phyloP scores from a whole-genome alignment of 306 rosid species.

The Pyrus betulifolia region DNA sequence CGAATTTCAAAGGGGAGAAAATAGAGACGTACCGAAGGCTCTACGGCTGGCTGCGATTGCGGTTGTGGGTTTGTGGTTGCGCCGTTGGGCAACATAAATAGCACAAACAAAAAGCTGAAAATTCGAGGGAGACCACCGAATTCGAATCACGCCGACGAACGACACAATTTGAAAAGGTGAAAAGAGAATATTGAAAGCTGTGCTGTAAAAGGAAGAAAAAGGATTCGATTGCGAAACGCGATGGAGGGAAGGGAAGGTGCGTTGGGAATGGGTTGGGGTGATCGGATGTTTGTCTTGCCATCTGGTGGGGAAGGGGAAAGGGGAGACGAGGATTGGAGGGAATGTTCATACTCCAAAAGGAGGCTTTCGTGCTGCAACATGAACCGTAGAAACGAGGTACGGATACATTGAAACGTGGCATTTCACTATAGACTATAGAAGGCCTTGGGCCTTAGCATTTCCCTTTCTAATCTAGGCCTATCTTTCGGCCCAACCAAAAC shows the following conservation, averaged over 20 bases:
- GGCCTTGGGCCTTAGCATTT: too few species aligned
- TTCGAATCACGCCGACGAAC: conserved; percentile 4
- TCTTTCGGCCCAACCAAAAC: too few species aligned
- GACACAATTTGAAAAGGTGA: background rate
- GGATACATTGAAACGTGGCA: too few species aligned
- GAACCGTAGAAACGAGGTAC: too few species aligned
- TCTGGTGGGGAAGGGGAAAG: background rate
- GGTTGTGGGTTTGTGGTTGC: background rate
- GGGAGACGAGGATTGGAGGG: background rate
- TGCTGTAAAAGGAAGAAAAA: background rate
- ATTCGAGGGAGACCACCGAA: conserved; percentile 20
- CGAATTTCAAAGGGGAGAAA: background rate
- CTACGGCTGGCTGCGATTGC: conserved; percentile 1
- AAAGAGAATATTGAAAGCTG: conserved; percentile 6
- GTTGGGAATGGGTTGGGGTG: background rate
- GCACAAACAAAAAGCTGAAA: background rate
- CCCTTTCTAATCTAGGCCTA: too few species aligned
- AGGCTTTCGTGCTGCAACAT: too few species aligned
- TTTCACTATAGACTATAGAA: too few species aligned
- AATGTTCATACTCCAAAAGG: background rate
- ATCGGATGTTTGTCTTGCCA: background rate
- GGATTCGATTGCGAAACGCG: background rate
- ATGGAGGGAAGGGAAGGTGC: background rate
- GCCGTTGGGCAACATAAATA: background rate
- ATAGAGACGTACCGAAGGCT: conserved; percentile 4